Base-by-base conservation (phyloP, 1,284 basidiomycete species). In the Ganoderma leucocontextum region DNA sequence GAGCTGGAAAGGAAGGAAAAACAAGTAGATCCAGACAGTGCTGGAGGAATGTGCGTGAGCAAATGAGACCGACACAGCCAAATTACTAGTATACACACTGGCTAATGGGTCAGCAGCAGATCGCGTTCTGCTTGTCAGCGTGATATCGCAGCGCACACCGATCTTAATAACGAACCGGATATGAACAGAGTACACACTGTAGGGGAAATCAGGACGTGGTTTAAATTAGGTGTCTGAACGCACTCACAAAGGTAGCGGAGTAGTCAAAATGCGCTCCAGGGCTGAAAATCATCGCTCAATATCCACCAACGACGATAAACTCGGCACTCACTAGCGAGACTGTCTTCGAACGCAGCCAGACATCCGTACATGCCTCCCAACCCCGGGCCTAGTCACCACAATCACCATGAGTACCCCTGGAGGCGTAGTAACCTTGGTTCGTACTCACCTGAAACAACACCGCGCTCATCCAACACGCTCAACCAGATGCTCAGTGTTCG, bases 1-100 rank as follows among this genome's bases (percentile, higher is more conserved):
- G 19, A 91, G 83, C 76, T 91, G 89, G 81, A 91, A 91, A 0
- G 89, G 89, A 1, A 91, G 80, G 77, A 89, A 88, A 78, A 91
- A 89, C 1, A 91, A 83, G 76, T 91, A 91, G 19, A 90, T 77
- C 89, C 88, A 91, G 36, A 91, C 87, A 49, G 88, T 90, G 76
- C 88, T 89, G 70, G 15, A 58, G 33, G 36, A 33, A 25, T n/a
- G 52, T 4, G 2, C 25, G 13, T 42, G 7, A 60, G 25, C 22
- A 3, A 19, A 9, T 4, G 9, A 15, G 15, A 22, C 22, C 19
- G 10, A 25, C 42, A 39, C 33, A n/a, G 47, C 41, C 53, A 33
- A 39, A 22, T 1, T 57, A 38, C 36, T 12, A 59, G 70, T 67
- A 19, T 15, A 70, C 80, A 72, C 67, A 82, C 80, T 82, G 81